phyloP scores from a whole-genome alignment of 768 basidiomycete genomes.

The Imleria badia region DNA sequence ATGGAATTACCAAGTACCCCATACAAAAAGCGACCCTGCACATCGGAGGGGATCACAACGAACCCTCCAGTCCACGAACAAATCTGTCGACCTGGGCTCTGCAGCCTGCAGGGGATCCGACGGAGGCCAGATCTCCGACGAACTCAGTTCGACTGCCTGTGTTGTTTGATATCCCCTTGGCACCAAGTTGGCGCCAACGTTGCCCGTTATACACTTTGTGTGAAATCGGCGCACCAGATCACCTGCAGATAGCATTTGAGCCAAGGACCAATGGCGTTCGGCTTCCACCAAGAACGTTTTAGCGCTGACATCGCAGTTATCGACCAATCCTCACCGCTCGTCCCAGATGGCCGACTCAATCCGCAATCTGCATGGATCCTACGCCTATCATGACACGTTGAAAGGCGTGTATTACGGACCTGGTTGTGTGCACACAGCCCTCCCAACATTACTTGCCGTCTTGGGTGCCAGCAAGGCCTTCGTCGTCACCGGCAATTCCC shows the following conservation, averaged over 20 bases:
- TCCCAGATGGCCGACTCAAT: slow-evolving; percentile 10
- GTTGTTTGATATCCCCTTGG: too few species aligned
- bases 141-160: neutral
- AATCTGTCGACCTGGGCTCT: slow-evolving; percentile 6
- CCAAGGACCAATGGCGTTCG: slow-evolving; percentile 4
- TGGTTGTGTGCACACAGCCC: slow-evolving; percentile 57
- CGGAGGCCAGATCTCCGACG: slow-evolving; percentile 1
- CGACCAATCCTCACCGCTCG: slow-evolving; percentile 2
- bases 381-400: slow-evolving; percentile 66
- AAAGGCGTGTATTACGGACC: slow-evolving; percentile 74
- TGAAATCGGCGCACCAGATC: slow-evolving; percentile 10
- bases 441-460: slow-evolving; percentile 57
- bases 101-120: slow-evolving; percentile 18
- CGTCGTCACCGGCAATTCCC: slow-evolving; percentile 68
- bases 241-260: slow-evolving; percentile 1
- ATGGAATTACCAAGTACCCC: too few species aligned
- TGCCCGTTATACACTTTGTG: slow-evolving; percentile 5
- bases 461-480: slow-evolving; percentile 64
- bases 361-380: slow-evolving; percentile 47
- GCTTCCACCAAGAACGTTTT: slow-evolving; percentile 9
- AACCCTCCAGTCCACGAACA: too few species aligned
- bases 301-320: neutral
- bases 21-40: slow-evolving; percentile 5
- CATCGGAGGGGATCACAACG: slow-evolving; percentile 21
- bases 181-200: too few species aligned